These are phyloP conservation scores for Collybiopsis confluens DNA, from an alignment of 768 basidiomycete genomes.

Conservation along the genomic window DNA sequence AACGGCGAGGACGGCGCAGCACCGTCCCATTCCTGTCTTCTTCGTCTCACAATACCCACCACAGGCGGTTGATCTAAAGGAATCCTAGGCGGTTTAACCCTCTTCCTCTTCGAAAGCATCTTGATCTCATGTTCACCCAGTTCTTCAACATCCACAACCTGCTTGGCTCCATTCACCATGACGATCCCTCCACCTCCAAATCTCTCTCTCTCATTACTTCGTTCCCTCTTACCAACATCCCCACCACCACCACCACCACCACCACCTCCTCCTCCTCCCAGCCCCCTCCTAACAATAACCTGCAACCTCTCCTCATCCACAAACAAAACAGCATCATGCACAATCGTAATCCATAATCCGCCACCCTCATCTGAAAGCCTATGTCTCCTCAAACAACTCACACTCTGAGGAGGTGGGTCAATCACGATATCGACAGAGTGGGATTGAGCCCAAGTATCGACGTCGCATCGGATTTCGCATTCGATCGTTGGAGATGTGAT, in stretches of 20 bases:
- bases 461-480: conserved; percentile 88
- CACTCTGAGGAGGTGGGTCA: conserved; percentile 84
- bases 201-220: too few relatives aligned
- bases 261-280: conserved; percentile 45
- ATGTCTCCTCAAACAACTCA: conserved; percentile 83
- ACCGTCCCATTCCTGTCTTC: conserved; percentile 70
- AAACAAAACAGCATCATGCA: conserved; percentile 70
- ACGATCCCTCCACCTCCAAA: conserved; percentile 44
- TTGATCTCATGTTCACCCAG: conserved; percentile 85
- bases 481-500: conserved; percentile 58
- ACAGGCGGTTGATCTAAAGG: conserved; percentile 94
- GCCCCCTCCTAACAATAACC: conserved; percentile 71
- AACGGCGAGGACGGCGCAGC: too few relatives aligned
- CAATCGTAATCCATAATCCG: conserved; percentile 90
- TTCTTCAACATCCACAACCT: conserved; percentile 85
- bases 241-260: too few relatives aligned
- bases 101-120: conserved; percentile 74
- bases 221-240: too few relatives aligned
- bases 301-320: conserved; percentile 73
- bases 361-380: conserved; percentile 83
- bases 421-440: conserved; percentile 82
- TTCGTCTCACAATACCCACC: conserved; percentile 60
- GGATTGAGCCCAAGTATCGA: conserved; percentile 87
- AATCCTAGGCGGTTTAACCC: conserved; percentile 78
- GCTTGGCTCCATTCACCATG: conserved; percentile 84